phyloP scores from a whole-genome alignment of 108 stramenopile species.

The Aurantiochytrium sp. region DNA sequence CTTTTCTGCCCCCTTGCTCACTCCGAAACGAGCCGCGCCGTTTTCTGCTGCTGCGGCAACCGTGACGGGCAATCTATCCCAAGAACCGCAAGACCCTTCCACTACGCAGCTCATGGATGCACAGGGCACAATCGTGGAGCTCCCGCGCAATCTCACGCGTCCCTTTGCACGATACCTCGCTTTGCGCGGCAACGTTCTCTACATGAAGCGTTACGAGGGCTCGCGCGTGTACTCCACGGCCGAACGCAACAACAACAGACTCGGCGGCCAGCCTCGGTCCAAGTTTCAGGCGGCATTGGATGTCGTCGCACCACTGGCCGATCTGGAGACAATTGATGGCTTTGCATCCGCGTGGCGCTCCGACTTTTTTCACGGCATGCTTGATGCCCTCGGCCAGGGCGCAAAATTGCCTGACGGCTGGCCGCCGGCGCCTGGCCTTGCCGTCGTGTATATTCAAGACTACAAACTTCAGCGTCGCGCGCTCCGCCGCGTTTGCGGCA shows the following conservation, averaged over 20 bases:
- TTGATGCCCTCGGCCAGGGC: not conserved
- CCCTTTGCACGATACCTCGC: not conserved
- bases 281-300: not conserved
- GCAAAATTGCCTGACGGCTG: not conserved
- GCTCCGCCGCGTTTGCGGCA: not conserved
- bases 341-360: not conserved
- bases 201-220: constrained; percentile 4
- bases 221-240: not conserved
- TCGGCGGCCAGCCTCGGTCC: constrained; percentile 7
- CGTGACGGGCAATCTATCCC: not conserved
- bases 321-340: not conserved
- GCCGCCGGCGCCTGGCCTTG: not conserved
- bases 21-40: not conserved
- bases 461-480: not conserved
- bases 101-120: not conserved
- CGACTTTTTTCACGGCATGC: not conserved
- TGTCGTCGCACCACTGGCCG: not conserved
- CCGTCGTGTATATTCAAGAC: not conserved
- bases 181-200: not conserved
- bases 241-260: not conserved
- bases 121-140: not conserved
- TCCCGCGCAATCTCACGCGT: not conserved
- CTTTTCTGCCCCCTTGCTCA: not conserved
- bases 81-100: not conserved
- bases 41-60: not conserved